phyloP scores from a whole-genome alignment of 768 basidiomycete genomes.

The Hericium rajendrae region DNA sequence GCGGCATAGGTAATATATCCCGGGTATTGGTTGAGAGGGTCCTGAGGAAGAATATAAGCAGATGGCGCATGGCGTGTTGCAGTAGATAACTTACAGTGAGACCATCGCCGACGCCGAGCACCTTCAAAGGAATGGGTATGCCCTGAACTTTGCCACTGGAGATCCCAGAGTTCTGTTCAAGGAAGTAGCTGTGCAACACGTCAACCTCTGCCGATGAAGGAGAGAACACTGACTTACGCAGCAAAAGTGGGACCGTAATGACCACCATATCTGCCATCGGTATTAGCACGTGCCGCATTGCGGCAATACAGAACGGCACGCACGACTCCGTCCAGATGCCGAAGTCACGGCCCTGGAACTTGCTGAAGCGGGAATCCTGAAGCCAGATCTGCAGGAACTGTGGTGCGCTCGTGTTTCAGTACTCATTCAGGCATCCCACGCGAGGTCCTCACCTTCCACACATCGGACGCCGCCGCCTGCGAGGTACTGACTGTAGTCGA shows the following conservation, averaged over 20 bases:
- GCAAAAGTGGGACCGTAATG: constrained; percentile 32
- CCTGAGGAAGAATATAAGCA: constrained; percentile 15
- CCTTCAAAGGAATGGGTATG: constrained; percentile 45
- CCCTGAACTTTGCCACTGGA: constrained; percentile 35
- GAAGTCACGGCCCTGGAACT: constrained; percentile 34
- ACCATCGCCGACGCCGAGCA: constrained; percentile 55
- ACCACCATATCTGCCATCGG: constrained; percentile 19
- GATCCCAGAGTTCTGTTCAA: constrained; percentile 50
- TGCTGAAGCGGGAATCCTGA: constrained; percentile 41
- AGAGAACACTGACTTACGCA: constrained; percentile 14
- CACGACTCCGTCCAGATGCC: constrained; percentile 57
- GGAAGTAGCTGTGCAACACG: constrained; percentile 30
- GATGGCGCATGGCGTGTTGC: neutral
- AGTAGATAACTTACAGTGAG: constrained; percentile 35
- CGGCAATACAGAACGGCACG: neutral
- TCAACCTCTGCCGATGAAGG: neutral
- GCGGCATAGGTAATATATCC: constrained; percentile 47
- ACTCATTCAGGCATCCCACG: neutral
- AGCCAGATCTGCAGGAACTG: constrained; percentile 55
- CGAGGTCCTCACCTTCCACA: constrained; percentile 31
- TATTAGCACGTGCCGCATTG: neutral
- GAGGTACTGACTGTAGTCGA: constrained; percentile 39
- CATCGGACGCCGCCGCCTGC: constrained; percentile 41
- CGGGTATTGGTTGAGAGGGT: constrained; percentile 41
- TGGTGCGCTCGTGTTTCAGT: neutral